These are phyloP conservation scores for Chrysanthemum makinoi DNA, from an alignment of 129 eudicot species.

Conservation along the genomic window DNA sequence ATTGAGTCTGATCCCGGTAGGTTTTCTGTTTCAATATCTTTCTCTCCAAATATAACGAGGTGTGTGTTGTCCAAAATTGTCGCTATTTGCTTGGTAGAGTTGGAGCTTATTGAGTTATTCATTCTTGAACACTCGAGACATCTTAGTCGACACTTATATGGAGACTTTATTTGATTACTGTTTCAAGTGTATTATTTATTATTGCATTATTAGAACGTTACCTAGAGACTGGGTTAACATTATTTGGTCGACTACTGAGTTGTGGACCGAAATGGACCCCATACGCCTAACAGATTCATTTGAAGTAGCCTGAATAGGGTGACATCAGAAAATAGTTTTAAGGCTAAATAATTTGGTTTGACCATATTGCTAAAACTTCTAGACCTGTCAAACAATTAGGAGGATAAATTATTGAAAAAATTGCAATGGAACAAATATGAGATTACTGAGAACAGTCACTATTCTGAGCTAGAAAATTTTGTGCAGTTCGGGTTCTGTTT, in stretches of 20 bases:
- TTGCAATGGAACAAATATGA: neutral
- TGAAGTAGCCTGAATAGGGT: too few relatives aligned
- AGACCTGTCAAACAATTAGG: too few relatives aligned
- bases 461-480: too few relatives aligned
- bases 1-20: constrained; percentile 99
- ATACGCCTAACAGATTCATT: too few relatives aligned
- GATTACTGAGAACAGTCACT: too few relatives aligned
- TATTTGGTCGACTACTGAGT: too few relatives aligned
- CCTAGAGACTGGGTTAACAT: too few relatives aligned
- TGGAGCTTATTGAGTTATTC: neutral
- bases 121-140: neutral
- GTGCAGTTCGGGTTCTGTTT: too few relatives aligned
- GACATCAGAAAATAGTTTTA: too few relatives aligned
- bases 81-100: constrained; percentile 1
- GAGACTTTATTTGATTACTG: neutral
- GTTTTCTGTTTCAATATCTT: constrained; percentile 11
- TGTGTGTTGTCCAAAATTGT: neutral
- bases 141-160: neutral
- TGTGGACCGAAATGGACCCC: too few relatives aligned
- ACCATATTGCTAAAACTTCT: too few relatives aligned
- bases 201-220: neutral
- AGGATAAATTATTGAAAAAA: neutral
- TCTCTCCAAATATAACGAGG: neutral
- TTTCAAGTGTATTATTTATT: neutral
- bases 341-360: too few relatives aligned